Percentiles rank a stretch among this genome's conserved stretches.
These are phyloP conservation scores for Xylariaceae sp. DNA, from an alignment of 2,329 filamentous ascomycete genomes.

Conservation along the genomic window DNA sequence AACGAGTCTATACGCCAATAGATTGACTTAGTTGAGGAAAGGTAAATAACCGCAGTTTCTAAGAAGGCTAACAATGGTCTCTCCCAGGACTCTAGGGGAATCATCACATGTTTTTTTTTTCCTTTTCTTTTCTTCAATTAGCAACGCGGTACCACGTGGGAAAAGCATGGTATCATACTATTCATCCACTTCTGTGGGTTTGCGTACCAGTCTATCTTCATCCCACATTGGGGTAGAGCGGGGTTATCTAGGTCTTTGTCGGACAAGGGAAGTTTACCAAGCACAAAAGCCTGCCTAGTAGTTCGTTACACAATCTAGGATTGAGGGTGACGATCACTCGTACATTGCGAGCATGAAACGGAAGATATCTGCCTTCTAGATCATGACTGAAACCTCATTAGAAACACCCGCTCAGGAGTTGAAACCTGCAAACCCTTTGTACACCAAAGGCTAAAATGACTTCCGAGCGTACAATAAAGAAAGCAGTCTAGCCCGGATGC, in stretches of 20 bases:
- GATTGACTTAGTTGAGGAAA: neutral
- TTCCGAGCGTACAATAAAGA: neutral
- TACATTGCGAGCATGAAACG: neutral
- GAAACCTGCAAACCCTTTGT: too few species aligned
- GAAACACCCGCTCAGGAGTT: neutral
- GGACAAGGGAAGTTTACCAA: neutral
- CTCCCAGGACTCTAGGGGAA: neutral
- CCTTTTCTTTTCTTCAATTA: too few species aligned
- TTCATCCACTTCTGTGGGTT: too few species aligned
- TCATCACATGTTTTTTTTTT: constrained; percentile 18
- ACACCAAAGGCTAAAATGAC: neutral
- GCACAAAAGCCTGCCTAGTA: too few species aligned
- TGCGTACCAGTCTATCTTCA: too few species aligned
- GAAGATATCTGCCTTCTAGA: neutral
- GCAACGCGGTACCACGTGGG: too few species aligned
- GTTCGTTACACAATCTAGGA: neutral
- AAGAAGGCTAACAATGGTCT: neutral
- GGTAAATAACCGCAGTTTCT: neutral
- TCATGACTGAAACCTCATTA: neutral
- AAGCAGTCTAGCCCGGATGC: neutral
- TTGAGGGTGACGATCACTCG: too few species aligned
- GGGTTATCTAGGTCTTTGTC: too few species aligned
- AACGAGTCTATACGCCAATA: constrained; percentile 10
- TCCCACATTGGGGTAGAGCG: too few species aligned
- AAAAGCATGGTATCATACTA: too few species aligned